Conservation (phyloP, 495 filamentous ascomycete genomes). For the Penicillium ochrochloron region DNA sequence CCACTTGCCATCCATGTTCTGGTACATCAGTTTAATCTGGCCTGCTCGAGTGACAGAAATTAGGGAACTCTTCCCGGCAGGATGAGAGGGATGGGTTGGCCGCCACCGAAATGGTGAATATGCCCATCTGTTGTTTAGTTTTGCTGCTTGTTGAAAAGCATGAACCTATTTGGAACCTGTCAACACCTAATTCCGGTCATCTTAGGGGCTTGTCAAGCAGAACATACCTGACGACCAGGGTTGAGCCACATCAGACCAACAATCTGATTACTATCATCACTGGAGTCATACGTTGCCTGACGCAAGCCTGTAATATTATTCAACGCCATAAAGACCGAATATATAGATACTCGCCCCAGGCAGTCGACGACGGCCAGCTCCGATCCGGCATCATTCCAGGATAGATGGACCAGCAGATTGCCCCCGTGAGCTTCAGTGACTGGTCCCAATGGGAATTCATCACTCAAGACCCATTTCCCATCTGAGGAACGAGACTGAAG, state of each 20-base stretch:
- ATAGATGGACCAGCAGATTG: conserved; percentile 70
- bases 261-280: conserved; percentile 74
- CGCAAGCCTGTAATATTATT: conserved; percentile 66
- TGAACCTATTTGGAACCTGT: conserved; percentile 40
- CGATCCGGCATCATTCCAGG: conserved; percentile 72
- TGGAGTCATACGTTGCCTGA: conserved; percentile 59
- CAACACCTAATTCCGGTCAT: background rate
- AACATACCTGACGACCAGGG: conserved; percentile 41
- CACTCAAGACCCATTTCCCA: conserved; percentile 79
- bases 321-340: conserved; percentile 63
- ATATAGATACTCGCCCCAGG: conserved; percentile 72
- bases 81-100: conserved; percentile 67
- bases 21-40: conserved; percentile 70
- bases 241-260: conserved; percentile 86
- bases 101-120: conserved; percentile 55
- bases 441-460: conserved; percentile 52
- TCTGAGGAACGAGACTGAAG: conserved; percentile 70
- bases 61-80: conserved; percentile 67
- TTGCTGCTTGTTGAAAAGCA: conserved; percentile 56
- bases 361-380: conserved; percentile 80
- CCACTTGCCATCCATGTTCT: conserved; percentile 67
- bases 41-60: conserved; percentile 73
- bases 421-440: conserved; percentile 54
- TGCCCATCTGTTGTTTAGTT: conserved; percentile 55
- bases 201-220: background rate